Percentiles rank a stretch among this genome's conserved stretches.
phyloP scores from a whole-genome alignment of 331 rosid species.

The Quercus tomentella region DNA sequence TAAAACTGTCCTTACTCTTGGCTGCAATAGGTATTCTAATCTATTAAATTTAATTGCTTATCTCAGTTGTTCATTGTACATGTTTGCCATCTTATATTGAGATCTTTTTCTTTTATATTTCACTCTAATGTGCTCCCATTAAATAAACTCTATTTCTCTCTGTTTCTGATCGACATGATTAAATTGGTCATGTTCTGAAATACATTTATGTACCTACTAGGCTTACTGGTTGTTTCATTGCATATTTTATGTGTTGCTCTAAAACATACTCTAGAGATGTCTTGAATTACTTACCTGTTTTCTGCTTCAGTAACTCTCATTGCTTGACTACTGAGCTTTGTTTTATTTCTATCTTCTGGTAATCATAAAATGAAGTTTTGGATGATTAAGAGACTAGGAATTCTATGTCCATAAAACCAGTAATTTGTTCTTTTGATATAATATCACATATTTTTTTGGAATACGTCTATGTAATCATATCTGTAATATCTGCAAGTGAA shows the following conservation, averaged over 20 bases:
- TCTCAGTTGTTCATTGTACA: neutral
- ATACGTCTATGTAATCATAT: neutral
- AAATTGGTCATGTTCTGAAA: neutral
- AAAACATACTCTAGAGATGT: no score
- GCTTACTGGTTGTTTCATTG: neutral
- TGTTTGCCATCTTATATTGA: neutral
- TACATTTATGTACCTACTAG: neutral
- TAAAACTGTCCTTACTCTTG: constrained; percentile 68
- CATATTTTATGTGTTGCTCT: no score
- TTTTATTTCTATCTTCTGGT: neutral
- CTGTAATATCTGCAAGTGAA: neutral
- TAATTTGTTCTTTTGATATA: no score
- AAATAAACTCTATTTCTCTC: neutral
- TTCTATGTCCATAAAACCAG: no score
- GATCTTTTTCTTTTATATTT: neutral
- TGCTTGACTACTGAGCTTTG: neutral
- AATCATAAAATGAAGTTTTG: neutral
- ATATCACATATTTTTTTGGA: neutral
- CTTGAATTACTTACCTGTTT: no score
- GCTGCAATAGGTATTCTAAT: constrained; percentile 69
- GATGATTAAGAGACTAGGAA: no score
- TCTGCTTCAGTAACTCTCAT: neutral
- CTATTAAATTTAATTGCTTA: neutral
- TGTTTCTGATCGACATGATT: neutral
- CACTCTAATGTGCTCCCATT: neutral